These are phyloP conservation scores for Syzygium aromaticum DNA, from an alignment of 345 rosid species.

Conservation along the genomic window DNA sequence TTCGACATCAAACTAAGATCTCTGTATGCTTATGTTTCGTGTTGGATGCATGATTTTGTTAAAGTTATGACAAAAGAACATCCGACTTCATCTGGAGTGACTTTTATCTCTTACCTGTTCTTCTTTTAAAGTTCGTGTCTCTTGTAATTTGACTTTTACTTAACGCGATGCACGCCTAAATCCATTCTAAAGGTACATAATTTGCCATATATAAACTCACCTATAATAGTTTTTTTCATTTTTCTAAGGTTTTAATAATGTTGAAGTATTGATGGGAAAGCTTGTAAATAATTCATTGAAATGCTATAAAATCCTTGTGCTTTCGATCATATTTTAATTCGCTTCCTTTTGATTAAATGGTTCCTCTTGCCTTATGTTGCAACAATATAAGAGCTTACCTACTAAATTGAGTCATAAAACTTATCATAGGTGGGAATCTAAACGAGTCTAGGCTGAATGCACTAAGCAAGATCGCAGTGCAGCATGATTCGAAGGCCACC, in stretches of 20 bases:
- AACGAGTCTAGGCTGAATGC: neutral
- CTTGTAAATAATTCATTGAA: accelerated
- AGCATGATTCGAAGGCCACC: neutral
- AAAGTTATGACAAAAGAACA: neutral
- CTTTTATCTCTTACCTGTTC: neutral
- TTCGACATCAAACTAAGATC: neutral
- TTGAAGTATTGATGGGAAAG: neutral
- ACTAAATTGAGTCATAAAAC: neutral
- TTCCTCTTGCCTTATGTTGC: neutral
- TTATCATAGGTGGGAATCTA: neutral
- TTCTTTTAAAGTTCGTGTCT: neutral
- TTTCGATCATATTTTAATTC: neutral
- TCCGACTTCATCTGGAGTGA: neutral
- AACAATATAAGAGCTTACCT: neutral
- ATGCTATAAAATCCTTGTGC: neutral
- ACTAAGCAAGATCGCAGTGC: neutral
- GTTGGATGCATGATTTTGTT: neutral
- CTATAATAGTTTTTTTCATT: too few species aligned
- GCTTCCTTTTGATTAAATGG: neutral
- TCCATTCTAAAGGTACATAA: too few species aligned
- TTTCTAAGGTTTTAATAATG: too few species aligned
- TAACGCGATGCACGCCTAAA: too few species aligned
- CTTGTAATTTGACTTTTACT: neutral
- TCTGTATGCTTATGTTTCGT: neutral
- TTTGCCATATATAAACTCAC: too few species aligned